A percentile compares a stretch with the other conserved stretches of the same genome.
These are phyloP conservation scores for Thamnidium elegans DNA, from an alignment of 192 early-diverging fungal genomes.

Conservation along the genomic window DNA sequence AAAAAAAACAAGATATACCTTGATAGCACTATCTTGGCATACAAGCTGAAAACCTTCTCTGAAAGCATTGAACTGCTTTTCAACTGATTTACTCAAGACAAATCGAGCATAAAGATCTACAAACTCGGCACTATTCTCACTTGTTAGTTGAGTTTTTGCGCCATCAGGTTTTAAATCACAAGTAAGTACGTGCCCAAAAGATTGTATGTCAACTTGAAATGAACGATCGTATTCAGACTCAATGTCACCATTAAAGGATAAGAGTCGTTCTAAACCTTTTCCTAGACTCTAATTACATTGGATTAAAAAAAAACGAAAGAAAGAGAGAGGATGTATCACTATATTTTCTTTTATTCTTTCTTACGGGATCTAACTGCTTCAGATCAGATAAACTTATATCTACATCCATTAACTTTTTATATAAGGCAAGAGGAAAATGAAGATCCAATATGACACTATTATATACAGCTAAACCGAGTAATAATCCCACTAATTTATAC, in stretches of 20 bases:
- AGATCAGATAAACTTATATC: conserved; percentile 71
- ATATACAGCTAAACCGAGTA: conserved; percentile 91
- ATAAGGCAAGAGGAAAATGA: conserved; percentile 81
- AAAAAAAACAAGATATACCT: conserved; percentile 36
- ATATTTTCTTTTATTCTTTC: neutral
- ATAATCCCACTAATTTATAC: conserved; percentile 81
- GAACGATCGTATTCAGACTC: conserved; percentile 73
- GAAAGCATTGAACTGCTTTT: conserved; percentile 76
- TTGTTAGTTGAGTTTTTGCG: conserved; percentile 58
- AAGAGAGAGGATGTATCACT: neutral
- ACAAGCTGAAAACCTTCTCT: conserved; percentile 75
- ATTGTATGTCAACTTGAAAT: conserved; percentile 79
- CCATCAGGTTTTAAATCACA: conserved; percentile 71
- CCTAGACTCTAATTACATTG: conserved; percentile 51
- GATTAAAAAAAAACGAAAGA: neutral
- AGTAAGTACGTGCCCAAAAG: conserved; percentile 55
- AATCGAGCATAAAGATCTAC: conserved; percentile 79
- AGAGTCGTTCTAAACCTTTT: conserved; percentile 73
- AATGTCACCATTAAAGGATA: conserved; percentile 64
- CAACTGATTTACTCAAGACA: conserved; percentile 67
- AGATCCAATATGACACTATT: conserved; percentile 90
- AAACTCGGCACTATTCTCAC: conserved; percentile 77
- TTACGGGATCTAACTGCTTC: conserved; percentile 67
- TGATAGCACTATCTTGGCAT: conserved; percentile 60
- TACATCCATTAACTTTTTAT: conserved; percentile 82